Base-by-base conservation (phyloP, 257 asterid genomes). In the Petunia axillaris region DNA sequence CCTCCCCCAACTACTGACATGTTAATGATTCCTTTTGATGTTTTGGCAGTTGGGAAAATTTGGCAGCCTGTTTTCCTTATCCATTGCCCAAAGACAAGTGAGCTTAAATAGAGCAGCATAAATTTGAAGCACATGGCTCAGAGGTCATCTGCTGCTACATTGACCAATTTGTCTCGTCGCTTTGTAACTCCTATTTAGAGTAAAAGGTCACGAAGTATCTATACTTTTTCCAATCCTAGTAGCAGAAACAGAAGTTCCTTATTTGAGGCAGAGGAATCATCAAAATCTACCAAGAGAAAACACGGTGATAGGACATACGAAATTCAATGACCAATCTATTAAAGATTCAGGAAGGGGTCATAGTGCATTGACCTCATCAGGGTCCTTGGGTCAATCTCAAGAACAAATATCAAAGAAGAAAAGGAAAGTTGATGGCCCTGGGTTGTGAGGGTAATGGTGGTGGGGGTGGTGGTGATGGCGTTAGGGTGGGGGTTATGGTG, bases 31-130 rank as follows among this genome's bases (percentile, higher is more conserved):
- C 48, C 66, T 76, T 80, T 25, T 63, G 75, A 25, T 25, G 35
- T 80, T 68, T 40, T 70, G 13, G 64, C 89, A 92, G 97, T 85
- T 80, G 97, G 97, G 60, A 90, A 86, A 87, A 89, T 92, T 79
- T 85, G 93, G 3, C 85, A 87, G 25, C 87, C 67, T 7, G 88
- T 90, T 43, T 88, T 91, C 58, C 81, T 92, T 70, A 67, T 89
- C 79, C 91, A 87, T 82, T 90, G 88, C 82, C 92, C 97, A 0
- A 93, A 90, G 41, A 89, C 93, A 4, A 75, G 84, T 71, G 93
- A 90, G 83, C 57, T 88, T 48, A 83, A 64, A 36, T 13, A 60
- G 82, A 64, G 60, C 84, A 88, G 79, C 83, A 79, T 65, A 82
- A 1, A 59, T 50, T n/a, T 4, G 59, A 37, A 73, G 37, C 40